Base-by-base conservation (phyloP, 176 grass and related monocot species). In the Aegilops tauschii region DNA sequence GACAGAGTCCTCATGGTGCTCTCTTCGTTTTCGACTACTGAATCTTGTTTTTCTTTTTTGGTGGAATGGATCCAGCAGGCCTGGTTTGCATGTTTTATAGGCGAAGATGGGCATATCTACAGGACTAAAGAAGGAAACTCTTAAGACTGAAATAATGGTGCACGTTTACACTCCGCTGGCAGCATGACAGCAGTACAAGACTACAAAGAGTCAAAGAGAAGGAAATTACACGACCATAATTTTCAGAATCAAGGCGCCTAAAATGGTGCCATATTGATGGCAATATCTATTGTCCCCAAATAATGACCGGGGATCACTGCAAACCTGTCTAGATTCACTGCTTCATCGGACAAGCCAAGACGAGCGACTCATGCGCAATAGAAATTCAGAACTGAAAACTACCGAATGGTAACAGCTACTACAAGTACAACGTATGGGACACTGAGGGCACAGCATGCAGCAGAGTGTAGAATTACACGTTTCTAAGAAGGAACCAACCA, bases 1-100 rank as follows among this genome's bases (percentile, higher is more conserved):
- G 65, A 83, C 20, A 23, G 29, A 13, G 65, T 28, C 61, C 56
- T 27, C 89, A 87, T 90, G 80, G 65, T 10, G 54, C 5, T 40
- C 3, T 39, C 1, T n/a, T 76, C 3, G 18, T 71, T 30, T 25
- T 14, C 7, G 6, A 28, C n/a, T 12, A 30, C 23, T 20, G 49
- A 11, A 0, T 49, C 8, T 42, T 70, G 1, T 47, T 16, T 42
- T 70, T 30, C 4, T 34, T 34, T 21, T 17, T 49, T 49, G 27
- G 35, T 81, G 14, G 12, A 8, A 40, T 86, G 3, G 6, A 39
- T 39, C 37, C 1, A 39, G 37, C 8, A 39, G 37, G 37, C 2
- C 37, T 8, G 37, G 37, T 8, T 40, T 40, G 37, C 1, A 40
- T 40, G 8, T 40, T 34, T 40, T 40, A 40, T 40, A 40, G 37